Evolutionary conservation across 495 filamentous ascomycete genomes (phyloP).

Genomic region (Parachaetomium inaequale): DNA sequence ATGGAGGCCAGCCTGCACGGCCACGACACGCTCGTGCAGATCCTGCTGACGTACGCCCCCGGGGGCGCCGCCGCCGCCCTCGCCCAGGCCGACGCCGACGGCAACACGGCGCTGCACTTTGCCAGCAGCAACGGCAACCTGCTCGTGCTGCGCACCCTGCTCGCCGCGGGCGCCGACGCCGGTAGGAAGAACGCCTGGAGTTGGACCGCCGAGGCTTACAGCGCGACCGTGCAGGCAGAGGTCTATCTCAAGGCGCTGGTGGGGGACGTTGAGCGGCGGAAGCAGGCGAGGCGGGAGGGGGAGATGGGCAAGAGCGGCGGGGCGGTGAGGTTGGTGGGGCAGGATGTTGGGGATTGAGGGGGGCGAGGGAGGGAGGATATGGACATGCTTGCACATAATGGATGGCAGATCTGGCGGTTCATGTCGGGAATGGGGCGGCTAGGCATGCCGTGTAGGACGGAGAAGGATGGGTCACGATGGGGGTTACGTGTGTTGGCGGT

Average conservation of each 20-base stretch:
- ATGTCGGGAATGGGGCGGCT: not conserved
- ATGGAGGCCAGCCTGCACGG: slow-evolving; percentile 55
- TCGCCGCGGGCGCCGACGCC: slow-evolving; percentile 61
- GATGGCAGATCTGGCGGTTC: not conserved
- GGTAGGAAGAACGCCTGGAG: slow-evolving; percentile 62
- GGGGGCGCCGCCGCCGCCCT: slow-evolving; percentile 46
- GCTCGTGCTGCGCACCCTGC: slow-evolving; percentile 65
- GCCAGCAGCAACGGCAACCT: slow-evolving; percentile 64
- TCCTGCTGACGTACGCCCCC: slow-evolving; percentile 55
- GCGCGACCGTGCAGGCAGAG: slow-evolving; percentile 68
- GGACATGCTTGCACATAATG: not conserved
- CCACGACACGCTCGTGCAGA: slow-evolving; percentile 56
- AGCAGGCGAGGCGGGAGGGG: slow-evolving; percentile 24
- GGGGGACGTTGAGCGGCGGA: slow-evolving; percentile 49
- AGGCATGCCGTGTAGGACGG: too few relatives aligned
- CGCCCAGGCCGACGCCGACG: slow-evolving; percentile 54
- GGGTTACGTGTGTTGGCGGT: too few relatives aligned
- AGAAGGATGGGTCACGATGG: too few relatives aligned
- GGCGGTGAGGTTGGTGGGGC: slow-evolving; percentile 19
- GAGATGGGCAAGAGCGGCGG: slow-evolving; percentile 26
- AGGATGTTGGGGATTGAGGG: slow-evolving; percentile 21
- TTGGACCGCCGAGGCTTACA: slow-evolving; percentile 72
- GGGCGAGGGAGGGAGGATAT: not conserved
- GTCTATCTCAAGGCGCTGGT: slow-evolving; percentile 68
- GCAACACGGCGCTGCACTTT: slow-evolving; percentile 77